Base-by-base conservation (phyloP, 2,329 filamentous ascomycete species). In the Penicillium sp. region DNA sequence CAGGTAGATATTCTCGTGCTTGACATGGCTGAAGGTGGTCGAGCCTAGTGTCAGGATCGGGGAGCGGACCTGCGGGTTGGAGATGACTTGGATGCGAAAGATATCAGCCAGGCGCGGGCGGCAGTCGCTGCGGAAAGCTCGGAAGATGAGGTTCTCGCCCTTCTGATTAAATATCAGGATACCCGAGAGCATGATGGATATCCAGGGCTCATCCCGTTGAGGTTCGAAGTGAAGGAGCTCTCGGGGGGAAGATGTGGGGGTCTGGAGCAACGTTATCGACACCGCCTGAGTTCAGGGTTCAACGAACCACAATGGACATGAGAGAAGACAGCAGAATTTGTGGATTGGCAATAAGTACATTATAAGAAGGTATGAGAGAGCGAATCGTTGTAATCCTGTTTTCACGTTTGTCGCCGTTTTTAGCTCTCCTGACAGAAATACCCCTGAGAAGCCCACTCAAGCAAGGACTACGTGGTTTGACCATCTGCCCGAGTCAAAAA, bases 101-200 rank as follows among this genome's bases (percentile, higher is more conserved):
- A 99, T 93, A 75, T 99, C 95, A 79, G 95, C 95, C 64, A 99
- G 90, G 53, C 95, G 92, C 54, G 95, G 95, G 56, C 96, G 92
- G 80, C 95, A 98, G 80, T 99, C 96, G 76, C 96, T 96, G 72
- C 95, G 92, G 80, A 99, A 99, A 70, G 95, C 92, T 73, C 95
- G 92, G 82, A 99, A 97, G 78, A 99, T 99, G 73, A 99, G 91
- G 79, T 99, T 97, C 82, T 99, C 95, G 80, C 95, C 95, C 80
- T 99, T 99, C 77, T 99, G 95, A 69, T 99, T 99, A 85, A 99
- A 99, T 67, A 99, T 88, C 67, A 99, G 87, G 72, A 99, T 93
- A 59, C 95, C 95, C 68, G 93, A 98, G 67, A 99, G 83, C 96
- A 99, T 99, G 63, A 71, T 88, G 79, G 44, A 19, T 54, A 23